phyloP scores from a whole-genome alignment of 495 filamentous ascomycete genomes.

The Penicillium cinerascens region DNA sequence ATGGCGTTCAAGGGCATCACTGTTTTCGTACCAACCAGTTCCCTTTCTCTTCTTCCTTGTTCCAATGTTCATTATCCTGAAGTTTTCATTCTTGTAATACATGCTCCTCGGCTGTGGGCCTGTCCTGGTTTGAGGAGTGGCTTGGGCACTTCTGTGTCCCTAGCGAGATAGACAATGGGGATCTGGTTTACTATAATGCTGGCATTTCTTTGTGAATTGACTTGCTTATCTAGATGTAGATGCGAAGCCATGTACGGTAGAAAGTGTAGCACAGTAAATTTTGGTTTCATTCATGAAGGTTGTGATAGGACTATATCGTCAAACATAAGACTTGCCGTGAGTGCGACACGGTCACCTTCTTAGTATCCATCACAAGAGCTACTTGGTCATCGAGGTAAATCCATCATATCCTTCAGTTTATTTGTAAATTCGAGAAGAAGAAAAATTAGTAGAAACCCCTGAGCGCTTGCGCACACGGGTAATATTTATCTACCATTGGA shows the following conservation, averaged over 20 bases:
- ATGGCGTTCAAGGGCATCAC: constrained; percentile 4
- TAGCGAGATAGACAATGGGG: not conserved
- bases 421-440: not conserved
- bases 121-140: not conserved
- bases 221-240: too few species aligned
- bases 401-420: not conserved
- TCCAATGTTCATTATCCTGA: not conserved
- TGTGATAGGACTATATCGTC: too few species aligned
- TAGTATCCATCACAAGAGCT: not conserved
- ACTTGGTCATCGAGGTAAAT: not conserved
- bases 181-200: not conserved
- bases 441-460: not conserved
- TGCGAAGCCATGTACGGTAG: too few species aligned
- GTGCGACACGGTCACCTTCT: not conserved
- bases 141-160: not conserved
- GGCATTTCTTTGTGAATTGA: too few species aligned
- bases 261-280: too few species aligned
- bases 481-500: not conserved
- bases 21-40: not conserved
- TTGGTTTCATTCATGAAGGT: too few species aligned
- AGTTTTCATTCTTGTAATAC: not conserved
- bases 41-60: not conserved
- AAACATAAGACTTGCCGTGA: too few species aligned
- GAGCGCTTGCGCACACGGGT: not conserved
- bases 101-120: not conserved